A percentile compares a stretch with the other conserved stretches of the same genome.
Evolutionary conservation across 2,329 filamentous ascomycete genomes (phyloP).

Genomic region (Sporothrix euskadiensis): DNA sequence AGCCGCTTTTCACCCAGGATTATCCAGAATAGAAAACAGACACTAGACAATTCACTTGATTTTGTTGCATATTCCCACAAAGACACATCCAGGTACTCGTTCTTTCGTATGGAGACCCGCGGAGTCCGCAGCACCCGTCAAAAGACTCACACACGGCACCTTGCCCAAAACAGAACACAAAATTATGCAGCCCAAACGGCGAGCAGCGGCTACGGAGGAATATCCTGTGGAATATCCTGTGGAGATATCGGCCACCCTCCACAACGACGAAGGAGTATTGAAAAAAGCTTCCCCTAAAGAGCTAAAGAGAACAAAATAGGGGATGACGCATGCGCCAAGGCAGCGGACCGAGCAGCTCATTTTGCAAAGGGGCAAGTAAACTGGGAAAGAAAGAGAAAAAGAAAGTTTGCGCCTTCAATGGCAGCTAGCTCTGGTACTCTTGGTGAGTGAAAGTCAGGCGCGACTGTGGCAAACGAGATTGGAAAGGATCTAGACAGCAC

Average conservation of each 20-base stretch:
- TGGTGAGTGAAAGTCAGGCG: neutral
- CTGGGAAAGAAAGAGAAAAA: neutral
- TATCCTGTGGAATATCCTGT: neutral
- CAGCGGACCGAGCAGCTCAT: constrained; percentile 17
- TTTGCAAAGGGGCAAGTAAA: neutral
- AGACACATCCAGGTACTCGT: neutral
- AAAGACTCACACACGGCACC: neutral
- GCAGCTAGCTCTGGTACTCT: neutral
- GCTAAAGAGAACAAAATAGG: neutral
- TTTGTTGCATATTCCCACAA: neutral
- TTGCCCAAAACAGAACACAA: neutral
- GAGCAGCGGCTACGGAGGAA: neutral
- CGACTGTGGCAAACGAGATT: neutral
- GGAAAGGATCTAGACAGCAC: neutral
- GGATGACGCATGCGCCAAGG: constrained; percentile 23
- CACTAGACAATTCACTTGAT: neutral
- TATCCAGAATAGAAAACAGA: neutral
- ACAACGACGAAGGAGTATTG: neutral
- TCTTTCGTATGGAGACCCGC: neutral
- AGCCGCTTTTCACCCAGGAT: neutral
- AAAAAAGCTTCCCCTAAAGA: neutral
- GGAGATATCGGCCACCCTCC: neutral
- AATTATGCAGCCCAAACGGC: neutral
- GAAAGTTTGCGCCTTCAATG: neutral
- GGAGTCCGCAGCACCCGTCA: neutral